These are phyloP conservation scores for Ophiostoma tasmaniense DNA, from an alignment of 2,329 filamentous ascomycete genomes.

Conservation along the genomic window DNA sequence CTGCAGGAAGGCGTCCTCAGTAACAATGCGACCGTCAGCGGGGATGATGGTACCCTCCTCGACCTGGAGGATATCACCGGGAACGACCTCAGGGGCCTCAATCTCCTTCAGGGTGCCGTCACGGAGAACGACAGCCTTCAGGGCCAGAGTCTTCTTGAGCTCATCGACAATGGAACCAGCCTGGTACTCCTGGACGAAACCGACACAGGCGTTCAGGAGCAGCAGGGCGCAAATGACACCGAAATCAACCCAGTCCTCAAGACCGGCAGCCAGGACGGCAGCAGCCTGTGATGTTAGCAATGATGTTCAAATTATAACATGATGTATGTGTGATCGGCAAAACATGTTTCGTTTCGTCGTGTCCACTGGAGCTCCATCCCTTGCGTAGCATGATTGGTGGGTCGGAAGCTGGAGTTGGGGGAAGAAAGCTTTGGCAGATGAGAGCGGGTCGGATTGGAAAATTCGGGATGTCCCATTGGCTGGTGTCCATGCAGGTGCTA, in stretches of 20 bases:
- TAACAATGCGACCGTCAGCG: conserved; percentile 78
- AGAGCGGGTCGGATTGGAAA: not conserved
- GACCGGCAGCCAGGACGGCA: conserved; percentile 71
- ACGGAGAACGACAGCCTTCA: conserved; percentile 81
- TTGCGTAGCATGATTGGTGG: conserved; percentile 5
- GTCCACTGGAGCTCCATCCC: not conserved
- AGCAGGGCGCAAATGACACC: conserved; percentile 76
- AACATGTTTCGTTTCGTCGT: conserved; percentile 9
- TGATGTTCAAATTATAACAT: too few species aligned
- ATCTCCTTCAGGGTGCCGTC: conserved; percentile 70
- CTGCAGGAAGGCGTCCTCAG: conserved; percentile 75
- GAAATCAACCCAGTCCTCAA: conserved; percentile 86
- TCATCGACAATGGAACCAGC: conserved; percentile 86
- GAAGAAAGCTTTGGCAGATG: not conserved
- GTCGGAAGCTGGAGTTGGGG: conserved; percentile 2
- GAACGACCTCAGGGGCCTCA: conserved; percentile 75
- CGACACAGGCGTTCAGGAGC: conserved; percentile 74
- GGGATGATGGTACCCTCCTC: conserved; percentile 90
- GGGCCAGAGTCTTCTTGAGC: conserved; percentile 68
- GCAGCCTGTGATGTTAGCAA: conserved; percentile 44
- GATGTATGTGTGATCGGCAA: conserved; percentile 18
- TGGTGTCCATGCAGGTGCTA: conserved; percentile 7
- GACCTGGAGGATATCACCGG: conserved; percentile 81
- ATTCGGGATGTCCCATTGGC: conserved; percentile 11
- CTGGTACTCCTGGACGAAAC: conserved; percentile 85